A percentile compares a stretch with the other conserved stretches of the same genome.
Conservation (phyloP, 345 rosid species). For the Aurinia saxatilis region DNA sequence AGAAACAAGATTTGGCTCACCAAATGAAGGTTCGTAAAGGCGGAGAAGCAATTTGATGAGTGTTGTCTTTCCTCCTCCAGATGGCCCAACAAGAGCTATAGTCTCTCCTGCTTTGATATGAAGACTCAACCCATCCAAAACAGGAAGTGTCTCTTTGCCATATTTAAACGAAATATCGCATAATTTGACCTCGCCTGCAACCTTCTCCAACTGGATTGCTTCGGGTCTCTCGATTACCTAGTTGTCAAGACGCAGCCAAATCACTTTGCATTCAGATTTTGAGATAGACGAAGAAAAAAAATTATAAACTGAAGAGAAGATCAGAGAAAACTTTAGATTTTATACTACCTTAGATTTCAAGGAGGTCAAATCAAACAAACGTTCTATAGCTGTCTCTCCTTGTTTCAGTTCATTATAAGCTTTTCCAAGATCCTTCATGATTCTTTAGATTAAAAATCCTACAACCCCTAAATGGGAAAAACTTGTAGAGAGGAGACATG, state of each 20-base stretch:
- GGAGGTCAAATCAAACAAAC: conserved; percentile 60
- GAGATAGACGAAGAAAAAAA: neutral
- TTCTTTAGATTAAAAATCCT: conserved; percentile 31
- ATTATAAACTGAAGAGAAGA: neutral
- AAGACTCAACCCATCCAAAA: conserved; percentile 65
- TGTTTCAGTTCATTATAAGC: conserved; percentile 93
- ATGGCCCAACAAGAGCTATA: conserved; percentile 83
- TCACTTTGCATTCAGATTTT: conserved; percentile 4
- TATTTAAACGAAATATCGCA: conserved; percentile 61
- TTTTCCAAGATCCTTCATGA: conserved; percentile 74
- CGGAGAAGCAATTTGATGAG: conserved; percentile 88
- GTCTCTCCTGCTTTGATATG: conserved; percentile 92
- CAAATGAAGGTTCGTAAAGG: conserved; percentile 72
- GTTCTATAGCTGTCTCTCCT: conserved; percentile 90
- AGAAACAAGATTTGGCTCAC: conserved; percentile 29
- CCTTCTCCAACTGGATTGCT: conserved; percentile 46
- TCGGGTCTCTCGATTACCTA: conserved; percentile 63
- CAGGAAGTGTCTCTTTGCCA: conserved; percentile 42
- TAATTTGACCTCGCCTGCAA: conserved; percentile 73
- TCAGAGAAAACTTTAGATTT: neutral
- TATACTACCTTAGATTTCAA: conserved; percentile 51
- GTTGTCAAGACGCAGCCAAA: conserved; percentile 9
- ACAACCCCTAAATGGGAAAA: conserved; percentile 11
- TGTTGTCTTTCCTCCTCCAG: conserved; percentile 99
- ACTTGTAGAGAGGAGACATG: neutral